These are phyloP conservation scores for Aspergillus homomorphus DNA, from an alignment of 495 filamentous ascomycete species.

Conservation along the genomic window DNA sequence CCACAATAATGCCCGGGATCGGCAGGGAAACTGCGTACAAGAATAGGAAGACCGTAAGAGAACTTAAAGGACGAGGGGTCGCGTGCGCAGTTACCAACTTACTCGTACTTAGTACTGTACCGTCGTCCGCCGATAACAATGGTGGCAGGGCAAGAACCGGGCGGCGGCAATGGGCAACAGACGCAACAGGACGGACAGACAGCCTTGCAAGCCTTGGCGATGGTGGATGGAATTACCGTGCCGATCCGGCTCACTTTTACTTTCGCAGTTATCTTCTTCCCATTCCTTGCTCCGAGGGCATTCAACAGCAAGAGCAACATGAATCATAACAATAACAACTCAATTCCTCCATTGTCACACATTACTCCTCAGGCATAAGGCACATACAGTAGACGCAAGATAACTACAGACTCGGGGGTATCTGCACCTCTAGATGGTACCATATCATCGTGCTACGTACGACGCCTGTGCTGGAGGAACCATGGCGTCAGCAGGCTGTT, in stretches of 20 bases:
- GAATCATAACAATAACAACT: too few species aligned
- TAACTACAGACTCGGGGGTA: background rate
- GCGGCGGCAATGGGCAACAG: background rate
- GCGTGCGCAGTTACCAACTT: slow-evolving; percentile 4
- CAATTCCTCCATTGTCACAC: too few species aligned
- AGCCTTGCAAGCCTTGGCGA: slow-evolving; percentile 6
- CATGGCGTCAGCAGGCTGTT: background rate
- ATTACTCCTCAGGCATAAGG: too few species aligned
- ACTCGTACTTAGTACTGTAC: background rate
- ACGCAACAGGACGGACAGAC: background rate
- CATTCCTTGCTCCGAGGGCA: background rate
- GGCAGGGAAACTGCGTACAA: slow-evolving; percentile 5
- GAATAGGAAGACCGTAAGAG: background rate
- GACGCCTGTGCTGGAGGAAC: background rate
- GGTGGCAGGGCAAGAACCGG: background rate
- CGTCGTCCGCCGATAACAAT: too few species aligned
- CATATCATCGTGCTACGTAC: background rate
- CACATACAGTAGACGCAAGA: too few species aligned
- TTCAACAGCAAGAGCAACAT: background rate
- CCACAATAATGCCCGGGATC: background rate
- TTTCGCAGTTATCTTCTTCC: background rate
- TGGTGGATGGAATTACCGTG: background rate
- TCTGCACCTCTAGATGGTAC: background rate
- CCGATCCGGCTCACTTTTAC: slow-evolving; percentile 3
- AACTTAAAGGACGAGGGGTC: background rate